Evolutionary conservation across 2,329 filamentous ascomycete species (phyloP), one percentile per base, ranked within the genome.

Genomic region (Aciculosporium take): DNA sequence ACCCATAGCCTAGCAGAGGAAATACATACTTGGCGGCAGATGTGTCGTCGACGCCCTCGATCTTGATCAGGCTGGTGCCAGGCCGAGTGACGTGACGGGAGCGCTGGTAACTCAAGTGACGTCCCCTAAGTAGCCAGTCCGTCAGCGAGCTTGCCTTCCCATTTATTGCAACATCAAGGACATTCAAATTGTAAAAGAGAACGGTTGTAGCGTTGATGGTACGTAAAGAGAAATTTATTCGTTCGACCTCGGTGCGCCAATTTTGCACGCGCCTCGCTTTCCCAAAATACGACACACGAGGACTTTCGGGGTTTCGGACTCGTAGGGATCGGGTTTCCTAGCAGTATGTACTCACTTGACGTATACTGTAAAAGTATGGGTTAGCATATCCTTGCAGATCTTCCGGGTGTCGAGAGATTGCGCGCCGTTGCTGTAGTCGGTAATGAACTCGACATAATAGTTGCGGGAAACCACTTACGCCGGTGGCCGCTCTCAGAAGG

Each of bases 71-170:
- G 66, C 84, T 84, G 59, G 84, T 93, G 71, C 81, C 81, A 58
- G 89, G 82, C 76, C 84, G 87, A 65, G 81, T 87, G 71, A 76
- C 82, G 72, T 85, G 84, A 76, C 93, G 89, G 67, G 82, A 83
- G 70, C 89, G 84, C 78, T 94, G 82, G 78, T 94, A 95, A 73
- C 83, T 89, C 72, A 96, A 74, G 81, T 96, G 89, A 72, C 87
- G 88, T 76, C 87, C 89, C 86, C 85, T 93, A 52, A 46, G 5
- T 17, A 13, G 15, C 27, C 28, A 25, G 24, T 37, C 27, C 33
- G 33, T 41, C 40, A 41, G 40, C 33, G 6, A 37, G 10, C n/a
- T 41, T 41, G 27, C 18, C 21, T 27, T 5, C 17, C 10, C 25
- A 40, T 23, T 30, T 35, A 24, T n/a, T 35, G 18, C 31, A 12